Percentiles rank a stretch among this genome's conserved stretches.
These are phyloP conservation scores for Lumnitzera racemosa DNA, from an alignment of 345 rosid genomes.

Conservation along the genomic window DNA sequence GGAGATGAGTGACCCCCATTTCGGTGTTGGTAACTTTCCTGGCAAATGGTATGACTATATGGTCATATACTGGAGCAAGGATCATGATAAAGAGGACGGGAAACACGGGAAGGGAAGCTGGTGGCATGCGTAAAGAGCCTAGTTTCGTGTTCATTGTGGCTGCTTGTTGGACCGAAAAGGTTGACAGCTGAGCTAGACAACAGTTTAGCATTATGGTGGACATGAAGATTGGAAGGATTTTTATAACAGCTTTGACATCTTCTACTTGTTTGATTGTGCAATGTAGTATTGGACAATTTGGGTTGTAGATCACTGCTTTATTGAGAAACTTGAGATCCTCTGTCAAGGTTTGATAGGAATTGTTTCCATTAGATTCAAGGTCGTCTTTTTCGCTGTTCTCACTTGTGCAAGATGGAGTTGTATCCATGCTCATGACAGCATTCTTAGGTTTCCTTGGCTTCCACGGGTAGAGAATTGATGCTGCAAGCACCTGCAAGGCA, in stretches of 20 bases:
- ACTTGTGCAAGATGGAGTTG: constrained; percentile 21
- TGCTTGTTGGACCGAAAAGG: constrained; percentile 90
- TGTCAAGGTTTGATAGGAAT: constrained; percentile 11
- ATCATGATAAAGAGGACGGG: constrained; percentile 75
- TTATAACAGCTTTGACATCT: constrained; percentile 58
- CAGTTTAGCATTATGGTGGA: constrained; percentile 82
- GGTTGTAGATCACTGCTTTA: constrained; percentile 25
- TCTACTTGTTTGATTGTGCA: constrained; percentile 59
- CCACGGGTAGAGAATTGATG: constrained; percentile 33
- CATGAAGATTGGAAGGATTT: constrained; percentile 67
- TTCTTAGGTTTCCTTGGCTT: constrained; percentile 26
- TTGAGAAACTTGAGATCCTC: constrained; percentile 36
- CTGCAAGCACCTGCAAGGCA: constrained; percentile 41
- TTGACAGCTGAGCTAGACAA: constrained; percentile 94
- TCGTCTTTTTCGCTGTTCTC: constrained; percentile 25
- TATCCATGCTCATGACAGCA: constrained; percentile 24
- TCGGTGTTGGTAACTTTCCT: constrained; percentile 54
- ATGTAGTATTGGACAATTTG: constrained; percentile 21
- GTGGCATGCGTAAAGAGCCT: constrained; percentile 63
- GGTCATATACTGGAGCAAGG: constrained; percentile 72
- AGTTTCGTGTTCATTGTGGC: constrained; percentile 80
- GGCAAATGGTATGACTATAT: constrained; percentile 52
- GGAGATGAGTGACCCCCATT: constrained; percentile 68
- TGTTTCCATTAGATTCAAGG: constrained; percentile 7
- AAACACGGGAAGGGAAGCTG: constrained; percentile 82